These are phyloP conservation scores for Colletotrichum zoysiae DNA, from an alignment of 2,329 filamentous ascomycete genomes.

Conservation along the genomic window DNA sequence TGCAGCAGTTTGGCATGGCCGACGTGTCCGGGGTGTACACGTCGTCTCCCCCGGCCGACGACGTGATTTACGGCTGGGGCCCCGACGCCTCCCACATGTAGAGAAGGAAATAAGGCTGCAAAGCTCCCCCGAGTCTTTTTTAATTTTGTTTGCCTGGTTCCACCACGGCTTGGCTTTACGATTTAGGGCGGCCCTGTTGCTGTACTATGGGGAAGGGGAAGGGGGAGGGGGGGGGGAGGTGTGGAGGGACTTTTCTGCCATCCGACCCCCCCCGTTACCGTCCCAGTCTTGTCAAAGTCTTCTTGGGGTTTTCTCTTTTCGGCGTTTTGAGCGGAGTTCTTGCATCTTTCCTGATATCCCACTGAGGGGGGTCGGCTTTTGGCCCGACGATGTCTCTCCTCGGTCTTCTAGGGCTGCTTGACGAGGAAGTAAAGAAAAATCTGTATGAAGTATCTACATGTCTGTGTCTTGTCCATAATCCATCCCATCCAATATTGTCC, in stretches of 20 bases:
- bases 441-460: background rate
- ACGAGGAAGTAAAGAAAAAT: background rate
- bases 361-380: background rate
- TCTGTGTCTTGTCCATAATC: background rate
- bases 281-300: background rate
- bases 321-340: constrained; percentile 2
- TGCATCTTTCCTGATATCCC: background rate
- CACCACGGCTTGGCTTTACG: background rate
- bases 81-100: constrained; percentile 21
- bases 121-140: no score
- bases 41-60: constrained; percentile 11
- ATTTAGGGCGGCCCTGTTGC: background rate
- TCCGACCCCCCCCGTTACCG: background rate
- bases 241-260: no score
- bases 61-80: constrained; percentile 32
- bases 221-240: no score
- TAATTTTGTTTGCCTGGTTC: background rate
- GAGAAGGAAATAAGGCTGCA: background rate
- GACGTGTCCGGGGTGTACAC: constrained; percentile 37
- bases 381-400: background rate
- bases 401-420: background rate
- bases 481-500: no score
- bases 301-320: background rate
- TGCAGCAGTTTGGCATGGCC: constrained; percentile 29
- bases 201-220: background rate